Base-by-base conservation (phyloP, 2,329 filamentous ascomycete species). In the Talaromyces sp. region DNA sequence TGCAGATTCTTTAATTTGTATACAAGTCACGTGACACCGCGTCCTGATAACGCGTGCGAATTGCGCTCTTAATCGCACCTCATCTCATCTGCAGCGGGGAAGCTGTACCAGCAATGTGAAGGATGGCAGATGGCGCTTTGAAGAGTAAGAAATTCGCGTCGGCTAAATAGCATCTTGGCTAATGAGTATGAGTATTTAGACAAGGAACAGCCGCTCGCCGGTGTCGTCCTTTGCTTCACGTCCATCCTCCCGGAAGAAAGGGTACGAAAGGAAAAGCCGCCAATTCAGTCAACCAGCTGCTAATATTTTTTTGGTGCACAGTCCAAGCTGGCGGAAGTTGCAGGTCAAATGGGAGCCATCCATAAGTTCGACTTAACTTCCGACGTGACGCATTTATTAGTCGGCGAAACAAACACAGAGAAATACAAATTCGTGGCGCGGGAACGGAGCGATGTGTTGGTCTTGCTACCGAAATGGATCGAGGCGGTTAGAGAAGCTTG, bases 391-490 rank as follows among this genome's bases (percentile, higher is more conserved):
- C 95, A 99, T 78, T 86, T 99, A 54, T 85, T 99, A 65, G 91
- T 96, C 64, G 95, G 93, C 73, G 88, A 90, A 69, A 90, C 92
- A 70, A 86, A 93, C 72, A 98, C 93, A 0, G 86, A 90, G 56
- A 99, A 99, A 76, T 99, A 99, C 77, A 89, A 88, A 74, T 96
- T 96, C 81, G 93, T 98, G 70, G 95, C 93, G 59, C 91, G 88
- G 71, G 90, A 93, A 73, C 85, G 95, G 58, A 87, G 89, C 55
- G 95, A 99, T 71, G 88, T 99, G 70, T 87, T 86, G 72, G 88
- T 92, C 56, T 88, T 99, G 78, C 85, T 85, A 51, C 85, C 88
- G n/a, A 84, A 85, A 70, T 99, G 92, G 91, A 84, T 99, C 56
- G 87, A 93, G 60, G 90, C 89, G 17, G 84, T 97, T 19, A 84